phyloP scores from a whole-genome alignment of 2,329 filamentous ascomycete species.

The Coniochaeta sp. region DNA sequence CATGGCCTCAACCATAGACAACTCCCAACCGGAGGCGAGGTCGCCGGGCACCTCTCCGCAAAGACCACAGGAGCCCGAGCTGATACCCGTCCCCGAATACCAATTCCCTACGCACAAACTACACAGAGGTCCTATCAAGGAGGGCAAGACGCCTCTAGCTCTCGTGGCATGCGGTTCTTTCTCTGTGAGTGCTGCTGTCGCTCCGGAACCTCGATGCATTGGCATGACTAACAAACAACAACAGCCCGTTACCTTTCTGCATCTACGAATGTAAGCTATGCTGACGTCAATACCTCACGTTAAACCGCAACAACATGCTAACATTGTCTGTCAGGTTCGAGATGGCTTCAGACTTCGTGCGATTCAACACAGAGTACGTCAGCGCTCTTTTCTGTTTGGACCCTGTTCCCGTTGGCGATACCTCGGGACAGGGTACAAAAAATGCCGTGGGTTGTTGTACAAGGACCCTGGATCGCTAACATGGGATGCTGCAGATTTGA shows the following conservation, averaged over 20 bases:
- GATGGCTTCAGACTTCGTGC: slow-evolving; percentile 29
- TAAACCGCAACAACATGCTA: background rate
- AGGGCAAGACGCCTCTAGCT: slow-evolving; percentile 24
- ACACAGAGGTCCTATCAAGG: slow-evolving; percentile 15
- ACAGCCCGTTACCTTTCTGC: slow-evolving; percentile 19
- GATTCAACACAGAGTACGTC: slow-evolving; percentile 23
- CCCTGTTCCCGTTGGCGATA: background rate
- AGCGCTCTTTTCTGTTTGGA: background rate
- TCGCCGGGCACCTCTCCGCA: slow-evolving; percentile 5
- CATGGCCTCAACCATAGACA: background rate
- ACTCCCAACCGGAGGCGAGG: background rate
- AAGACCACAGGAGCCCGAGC: slow-evolving; percentile 3
- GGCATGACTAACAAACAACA: background rate
- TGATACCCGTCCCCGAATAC: slow-evolving; percentile 11
- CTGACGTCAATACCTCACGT: background rate
- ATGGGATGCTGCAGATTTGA: slow-evolving; percentile 48
- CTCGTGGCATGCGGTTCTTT: slow-evolving; percentile 27
- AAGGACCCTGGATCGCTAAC: background rate
- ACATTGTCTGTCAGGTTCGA: slow-evolving; percentile 14
- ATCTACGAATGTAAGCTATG: slow-evolving; percentile 24
- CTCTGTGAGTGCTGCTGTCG: slow-evolving; percentile 11
- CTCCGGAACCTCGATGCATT: background rate
- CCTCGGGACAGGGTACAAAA: background rate
- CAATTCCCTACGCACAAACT: slow-evolving; percentile 20
- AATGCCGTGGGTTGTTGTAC: background rate